phyloP scores from a whole-genome alignment of 352 stramenopile genomes.

The Globisporangium carolinianum region DNA sequence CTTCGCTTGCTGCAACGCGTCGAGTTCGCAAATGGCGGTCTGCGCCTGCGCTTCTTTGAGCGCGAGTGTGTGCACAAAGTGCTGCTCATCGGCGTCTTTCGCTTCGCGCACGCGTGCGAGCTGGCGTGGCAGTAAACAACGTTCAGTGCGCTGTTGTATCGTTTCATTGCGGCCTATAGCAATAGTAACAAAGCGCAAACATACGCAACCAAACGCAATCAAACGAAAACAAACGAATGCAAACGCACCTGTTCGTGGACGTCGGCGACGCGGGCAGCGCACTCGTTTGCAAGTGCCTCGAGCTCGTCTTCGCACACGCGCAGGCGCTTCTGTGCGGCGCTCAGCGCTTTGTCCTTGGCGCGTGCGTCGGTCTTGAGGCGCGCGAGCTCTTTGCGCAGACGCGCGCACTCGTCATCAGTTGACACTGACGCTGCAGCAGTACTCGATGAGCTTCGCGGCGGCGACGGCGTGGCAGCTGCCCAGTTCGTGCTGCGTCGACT shows the following conservation, averaged over 20 bases:
- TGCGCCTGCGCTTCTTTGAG: constrained; percentile 64
- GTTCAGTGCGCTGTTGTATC: background rate
- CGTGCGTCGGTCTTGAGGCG: constrained; percentile 45
- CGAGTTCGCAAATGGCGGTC: constrained; percentile 34
- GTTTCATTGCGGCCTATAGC: too few species aligned
- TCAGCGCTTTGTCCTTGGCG: constrained; percentile 55
- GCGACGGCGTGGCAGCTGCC: constrained; percentile 15
- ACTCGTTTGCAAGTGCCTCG: constrained; percentile 67
- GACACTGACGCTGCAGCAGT: background rate
- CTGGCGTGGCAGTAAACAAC: constrained; percentile 6
- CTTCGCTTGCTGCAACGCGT: constrained; percentile 28
- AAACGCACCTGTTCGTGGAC: constrained; percentile 42
- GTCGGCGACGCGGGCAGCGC: constrained; percentile 57
- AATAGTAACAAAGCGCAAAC: too few species aligned
- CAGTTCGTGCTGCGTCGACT: constrained; percentile 13
- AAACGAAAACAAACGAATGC: background rate
- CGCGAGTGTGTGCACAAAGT: constrained; percentile 66
- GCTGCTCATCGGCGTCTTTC: constrained; percentile 60
- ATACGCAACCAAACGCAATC: too few species aligned
- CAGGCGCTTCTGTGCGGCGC: constrained; percentile 46
- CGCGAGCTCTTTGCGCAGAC: constrained; percentile 47
- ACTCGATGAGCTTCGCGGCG: constrained; percentile 10
- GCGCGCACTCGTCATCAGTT: constrained; percentile 21
- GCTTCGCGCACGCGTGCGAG: constrained; percentile 43
- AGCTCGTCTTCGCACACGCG: constrained; percentile 72